Conservation (phyloP, 169 alveolate species). For the Plasmodium cynomolgi region DNA sequence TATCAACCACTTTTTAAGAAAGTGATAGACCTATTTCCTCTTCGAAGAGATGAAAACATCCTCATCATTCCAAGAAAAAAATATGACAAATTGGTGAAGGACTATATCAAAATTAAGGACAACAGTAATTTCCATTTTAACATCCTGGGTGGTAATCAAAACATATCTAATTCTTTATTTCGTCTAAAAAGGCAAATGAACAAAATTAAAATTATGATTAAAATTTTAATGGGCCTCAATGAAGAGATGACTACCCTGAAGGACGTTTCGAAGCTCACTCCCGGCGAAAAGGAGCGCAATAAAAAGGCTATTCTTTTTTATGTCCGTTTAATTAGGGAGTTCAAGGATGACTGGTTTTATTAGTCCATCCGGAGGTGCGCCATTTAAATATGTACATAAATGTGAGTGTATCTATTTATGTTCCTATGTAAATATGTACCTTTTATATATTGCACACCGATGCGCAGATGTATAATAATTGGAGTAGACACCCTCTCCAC, state of each 20-base stretch:
- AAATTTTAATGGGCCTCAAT: neutral
- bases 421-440: neutral
- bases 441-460: neutral
- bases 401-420: neutral
- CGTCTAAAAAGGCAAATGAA: neutral
- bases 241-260: constrained; percentile 1
- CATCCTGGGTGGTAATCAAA: neutral
- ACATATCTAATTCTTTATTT: neutral
- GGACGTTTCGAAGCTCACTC: constrained; percentile 2
- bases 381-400: neutral
- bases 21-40: neutral
- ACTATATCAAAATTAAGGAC: neutral
- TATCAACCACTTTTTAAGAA: neutral
- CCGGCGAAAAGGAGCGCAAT: neutral
- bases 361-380: neutral
- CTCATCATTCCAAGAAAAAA: neutral
- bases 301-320: constrained; percentile 5
- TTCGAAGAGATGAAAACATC: neutral
- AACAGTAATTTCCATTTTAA: constrained; percentile 25
- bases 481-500: neutral
- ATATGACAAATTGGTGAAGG: neutral
- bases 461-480: neutral
- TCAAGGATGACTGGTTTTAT: constrained; percentile 11
- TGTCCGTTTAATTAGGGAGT: neutral
- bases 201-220: constrained; percentile 14